A percentile compares a stretch with the other conserved stretches of the same genome.
phyloP scores from a whole-genome alignment of 306 rosid genomes.

The Arachis stenosperma region DNA sequence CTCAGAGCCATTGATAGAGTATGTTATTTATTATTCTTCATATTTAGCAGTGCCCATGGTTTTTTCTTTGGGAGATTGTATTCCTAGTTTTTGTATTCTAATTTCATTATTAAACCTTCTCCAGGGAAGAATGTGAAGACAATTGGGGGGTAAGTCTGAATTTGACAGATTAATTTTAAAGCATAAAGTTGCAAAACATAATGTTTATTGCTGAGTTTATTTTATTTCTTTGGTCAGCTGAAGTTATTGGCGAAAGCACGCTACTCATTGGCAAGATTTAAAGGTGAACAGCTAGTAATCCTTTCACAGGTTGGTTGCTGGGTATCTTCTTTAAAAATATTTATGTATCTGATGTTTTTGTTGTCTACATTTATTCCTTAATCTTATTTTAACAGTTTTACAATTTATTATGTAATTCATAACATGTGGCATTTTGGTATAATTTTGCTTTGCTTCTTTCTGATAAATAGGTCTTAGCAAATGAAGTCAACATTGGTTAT shows the following conservation, averaged over 20 bases:
- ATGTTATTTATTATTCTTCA: conserved; percentile 41
- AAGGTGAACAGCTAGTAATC: conserved; percentile 92
- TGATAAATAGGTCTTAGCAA: conserved; percentile 73
- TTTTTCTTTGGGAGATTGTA: background rate
- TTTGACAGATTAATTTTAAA: conserved; percentile 21
- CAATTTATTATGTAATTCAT: conserved; percentile 16
- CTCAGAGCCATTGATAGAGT: conserved; percentile 95
- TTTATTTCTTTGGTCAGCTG: conserved; percentile 56
- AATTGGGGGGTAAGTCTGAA: conserved; percentile 72
- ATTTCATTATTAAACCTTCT: conserved; percentile 37
- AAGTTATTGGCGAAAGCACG: conserved; percentile 89
- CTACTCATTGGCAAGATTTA: conserved; percentile 81
- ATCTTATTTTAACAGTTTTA: conserved; percentile 1
- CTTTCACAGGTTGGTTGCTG: conserved; percentile 81
- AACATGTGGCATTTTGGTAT: conserved; percentile 18
- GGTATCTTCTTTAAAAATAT: conserved; percentile 34
- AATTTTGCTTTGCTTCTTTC: conserved; percentile 20
- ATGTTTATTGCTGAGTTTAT: conserved; percentile 24
- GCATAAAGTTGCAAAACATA: conserved; percentile 17
- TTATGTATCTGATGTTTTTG: conserved; percentile 21
- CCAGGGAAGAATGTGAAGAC: conserved; percentile 95
- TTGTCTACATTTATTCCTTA: conserved; percentile 7
- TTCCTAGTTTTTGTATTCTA: conserved; percentile 17
- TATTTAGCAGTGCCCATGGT: conserved; percentile 25
- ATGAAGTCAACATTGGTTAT: conserved; percentile 88